These are phyloP conservation scores for Persicaria tinctoria DNA, from an alignment of 148 eudicot genomes.

Conservation along the genomic window DNA sequence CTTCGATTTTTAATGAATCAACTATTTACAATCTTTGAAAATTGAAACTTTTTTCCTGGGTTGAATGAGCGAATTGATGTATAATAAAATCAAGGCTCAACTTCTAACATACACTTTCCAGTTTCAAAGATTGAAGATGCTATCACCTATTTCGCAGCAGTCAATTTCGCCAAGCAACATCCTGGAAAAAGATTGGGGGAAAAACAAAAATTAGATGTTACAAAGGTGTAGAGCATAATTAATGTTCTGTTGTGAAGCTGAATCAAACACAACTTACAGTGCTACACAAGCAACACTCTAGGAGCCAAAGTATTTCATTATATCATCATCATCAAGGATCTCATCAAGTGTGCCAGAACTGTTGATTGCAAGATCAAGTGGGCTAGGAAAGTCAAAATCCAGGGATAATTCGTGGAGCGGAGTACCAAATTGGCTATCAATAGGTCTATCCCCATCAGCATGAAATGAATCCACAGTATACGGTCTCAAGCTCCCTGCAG, in stretches of 20 bases:
- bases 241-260: neutral
- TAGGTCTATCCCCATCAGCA: constrained; percentile 34
- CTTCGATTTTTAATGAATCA: neutral
- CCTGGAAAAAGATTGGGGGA: neutral
- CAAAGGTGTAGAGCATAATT: neutral
- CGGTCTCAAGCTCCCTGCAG: constrained; percentile 32
- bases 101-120: neutral
- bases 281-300: constrained; percentile 19
- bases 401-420: constrained; percentile 41
- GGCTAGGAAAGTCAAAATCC: constrained; percentile 38
- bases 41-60: neutral
- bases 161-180: neutral
- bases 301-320: constrained; percentile 49
- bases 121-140: constrained; percentile 10
- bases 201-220: neutral
- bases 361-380: constrained; percentile 33
- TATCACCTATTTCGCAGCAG: constrained; percentile 2
- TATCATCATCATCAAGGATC: constrained; percentile 39
- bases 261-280: neutral
- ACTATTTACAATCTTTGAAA: constrained; percentile 9
- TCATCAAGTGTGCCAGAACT: constrained; percentile 32
- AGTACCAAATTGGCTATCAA: constrained; percentile 41
- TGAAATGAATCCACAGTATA: constrained; percentile 32
- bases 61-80: neutral
- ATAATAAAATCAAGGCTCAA: neutral